phyloP scores from a whole-genome alignment of 2,329 filamentous ascomycete species.

The Colletotrichum nymphaeae region DNA sequence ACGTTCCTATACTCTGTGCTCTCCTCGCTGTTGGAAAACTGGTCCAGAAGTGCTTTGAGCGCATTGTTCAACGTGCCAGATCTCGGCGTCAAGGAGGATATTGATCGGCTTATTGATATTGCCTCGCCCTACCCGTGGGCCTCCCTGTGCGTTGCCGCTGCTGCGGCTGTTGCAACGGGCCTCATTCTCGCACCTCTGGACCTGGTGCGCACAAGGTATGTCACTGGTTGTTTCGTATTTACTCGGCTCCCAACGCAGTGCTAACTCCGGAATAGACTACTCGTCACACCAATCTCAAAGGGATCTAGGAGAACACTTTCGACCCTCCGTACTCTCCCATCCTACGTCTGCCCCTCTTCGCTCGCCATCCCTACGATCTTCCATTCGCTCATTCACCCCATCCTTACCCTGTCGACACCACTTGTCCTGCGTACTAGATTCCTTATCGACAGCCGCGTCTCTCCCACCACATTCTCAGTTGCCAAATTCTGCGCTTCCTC shows the following conservation, averaged over 20 bases:
- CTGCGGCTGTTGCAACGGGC: slow-evolving; percentile 77
- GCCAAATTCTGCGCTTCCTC: slow-evolving; percentile 85
- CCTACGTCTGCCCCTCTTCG: slow-evolving; percentile 76
- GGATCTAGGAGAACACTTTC: slow-evolving; percentile 82
- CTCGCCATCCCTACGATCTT: slow-evolving; percentile 87
- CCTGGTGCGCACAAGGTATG: slow-evolving; percentile 81
- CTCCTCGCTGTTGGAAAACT: slow-evolving; percentile 88
- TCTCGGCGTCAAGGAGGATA: slow-evolving; percentile 77
- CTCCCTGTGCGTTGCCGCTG: slow-evolving; percentile 78
- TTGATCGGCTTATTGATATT: slow-evolving; percentile 78
- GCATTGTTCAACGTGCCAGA: slow-evolving; percentile 93
- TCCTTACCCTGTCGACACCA: slow-evolving; percentile 85
- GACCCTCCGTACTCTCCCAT: slow-evolving; percentile 82
- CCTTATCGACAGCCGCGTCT: slow-evolving; percentile 82
- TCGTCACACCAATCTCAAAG: slow-evolving; percentile 83
- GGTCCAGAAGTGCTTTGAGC: slow-evolving; percentile 90
- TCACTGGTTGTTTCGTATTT: slow-evolving; percentile 39
- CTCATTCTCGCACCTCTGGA: slow-evolving; percentile 89
- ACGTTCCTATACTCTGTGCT: slow-evolving; percentile 93
- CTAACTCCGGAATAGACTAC: slow-evolving; percentile 66
- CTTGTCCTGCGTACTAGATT: slow-evolving; percentile 88
- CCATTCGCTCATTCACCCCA: slow-evolving; percentile 84
- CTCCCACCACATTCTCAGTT: slow-evolving; percentile 84
- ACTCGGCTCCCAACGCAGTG: neutral
- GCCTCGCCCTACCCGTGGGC: slow-evolving; percentile 86